Percentiles rank a stretch among this genome's conserved stretches.
These are phyloP conservation scores for Ceratocystis ficicola DNA, from an alignment of 2,329 filamentous ascomycete species.

Conservation along the genomic window DNA sequence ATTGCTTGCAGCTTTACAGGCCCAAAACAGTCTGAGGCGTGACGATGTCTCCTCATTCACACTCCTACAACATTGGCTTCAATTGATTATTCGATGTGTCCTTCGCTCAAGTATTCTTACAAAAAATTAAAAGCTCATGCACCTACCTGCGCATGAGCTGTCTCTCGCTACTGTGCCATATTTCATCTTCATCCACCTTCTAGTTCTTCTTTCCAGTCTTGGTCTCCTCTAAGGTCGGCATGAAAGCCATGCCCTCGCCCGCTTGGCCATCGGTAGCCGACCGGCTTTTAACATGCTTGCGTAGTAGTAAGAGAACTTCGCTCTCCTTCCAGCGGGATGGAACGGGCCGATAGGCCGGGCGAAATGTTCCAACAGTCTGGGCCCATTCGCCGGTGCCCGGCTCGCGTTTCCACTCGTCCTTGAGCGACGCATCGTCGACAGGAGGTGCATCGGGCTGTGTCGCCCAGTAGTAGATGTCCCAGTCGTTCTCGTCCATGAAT, in stretches of 20 bases:
- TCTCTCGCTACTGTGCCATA: background rate
- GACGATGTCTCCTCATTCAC: background rate
- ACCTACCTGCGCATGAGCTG: background rate
- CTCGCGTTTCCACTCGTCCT: conserved; percentile 29
- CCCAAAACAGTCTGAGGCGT: background rate
- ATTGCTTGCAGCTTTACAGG: background rate
- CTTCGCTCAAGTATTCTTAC: background rate
- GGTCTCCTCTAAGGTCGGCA: conserved; percentile 36
- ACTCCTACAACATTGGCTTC: background rate
- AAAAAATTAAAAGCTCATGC: background rate
- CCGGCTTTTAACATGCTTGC: conserved; percentile 63
- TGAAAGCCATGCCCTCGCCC: conserved; percentile 43
- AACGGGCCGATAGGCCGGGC: conserved; percentile 83
- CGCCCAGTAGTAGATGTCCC: conserved; percentile 99
- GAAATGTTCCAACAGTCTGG: conserved; percentile 89
- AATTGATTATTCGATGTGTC: background rate
- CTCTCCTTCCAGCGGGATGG: conserved; percentile 75
- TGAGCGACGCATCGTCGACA: conserved; percentile 22
- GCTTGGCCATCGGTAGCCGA: conserved; percentile 33
- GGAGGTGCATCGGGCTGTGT: conserved; percentile 64
- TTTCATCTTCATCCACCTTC: background rate
- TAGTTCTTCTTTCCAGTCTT: conserved; percentile 14
- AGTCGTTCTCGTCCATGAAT: conserved; percentile 98
- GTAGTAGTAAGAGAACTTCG: conserved; percentile 62
- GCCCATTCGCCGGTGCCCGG: conserved; percentile 68